These are phyloP conservation scores for Penicillium expansum DNA, from an alignment of 2,329 filamentous ascomycete species.

Conservation along the genomic window DNA sequence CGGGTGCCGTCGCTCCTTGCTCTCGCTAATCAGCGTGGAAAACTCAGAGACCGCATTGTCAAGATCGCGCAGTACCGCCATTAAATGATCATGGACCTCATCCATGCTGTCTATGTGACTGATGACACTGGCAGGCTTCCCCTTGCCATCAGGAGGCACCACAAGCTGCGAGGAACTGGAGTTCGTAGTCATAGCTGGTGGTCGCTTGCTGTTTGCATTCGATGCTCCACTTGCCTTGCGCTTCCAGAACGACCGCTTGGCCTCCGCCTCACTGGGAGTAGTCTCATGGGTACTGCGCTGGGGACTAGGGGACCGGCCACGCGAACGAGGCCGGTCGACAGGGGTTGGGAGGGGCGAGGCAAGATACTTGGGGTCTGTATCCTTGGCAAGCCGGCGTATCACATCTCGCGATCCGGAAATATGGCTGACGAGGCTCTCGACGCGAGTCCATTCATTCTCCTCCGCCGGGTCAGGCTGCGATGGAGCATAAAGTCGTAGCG, in stretches of 20 bases:
- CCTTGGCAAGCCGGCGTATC: slow-evolving; percentile 78
- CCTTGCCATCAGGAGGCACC: slow-evolving; percentile 42
- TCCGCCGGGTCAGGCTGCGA: slow-evolving; percentile 51
- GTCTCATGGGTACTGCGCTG: slow-evolving; percentile 31
- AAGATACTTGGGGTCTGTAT: slow-evolving; percentile 67
- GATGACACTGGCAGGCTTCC: slow-evolving; percentile 34
- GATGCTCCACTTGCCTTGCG: slow-evolving; percentile 66
- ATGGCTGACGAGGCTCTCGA: slow-evolving; percentile 80
- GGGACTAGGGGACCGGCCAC: slow-evolving; percentile 37
- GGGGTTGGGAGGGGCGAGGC: slow-evolving; percentile 21
- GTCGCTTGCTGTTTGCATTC: slow-evolving; percentile 38
- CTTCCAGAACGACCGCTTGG: slow-evolving; percentile 85
- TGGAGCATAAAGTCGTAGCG: slow-evolving; percentile 34
- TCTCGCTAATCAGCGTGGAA: slow-evolving; percentile 70
- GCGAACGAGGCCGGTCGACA: slow-evolving; percentile 22
- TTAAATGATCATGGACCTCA: slow-evolving; percentile 75
- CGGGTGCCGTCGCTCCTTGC: slow-evolving; percentile 69
- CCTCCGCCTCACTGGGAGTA: slow-evolving; percentile 39
- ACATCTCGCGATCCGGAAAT: slow-evolving; percentile 87
- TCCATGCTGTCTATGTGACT: slow-evolving; percentile 54
- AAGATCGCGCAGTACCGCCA: slow-evolving; percentile 77
- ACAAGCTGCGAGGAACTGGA: slow-evolving; percentile 53
- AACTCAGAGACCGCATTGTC: slow-evolving; percentile 83
- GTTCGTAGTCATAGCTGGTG: slow-evolving; percentile 43
- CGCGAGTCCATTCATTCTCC: slow-evolving; percentile 79